These are phyloP conservation scores for Xylaria cubensis DNA, from an alignment of 495 filamentous ascomycete species.

Conservation along the genomic window DNA sequence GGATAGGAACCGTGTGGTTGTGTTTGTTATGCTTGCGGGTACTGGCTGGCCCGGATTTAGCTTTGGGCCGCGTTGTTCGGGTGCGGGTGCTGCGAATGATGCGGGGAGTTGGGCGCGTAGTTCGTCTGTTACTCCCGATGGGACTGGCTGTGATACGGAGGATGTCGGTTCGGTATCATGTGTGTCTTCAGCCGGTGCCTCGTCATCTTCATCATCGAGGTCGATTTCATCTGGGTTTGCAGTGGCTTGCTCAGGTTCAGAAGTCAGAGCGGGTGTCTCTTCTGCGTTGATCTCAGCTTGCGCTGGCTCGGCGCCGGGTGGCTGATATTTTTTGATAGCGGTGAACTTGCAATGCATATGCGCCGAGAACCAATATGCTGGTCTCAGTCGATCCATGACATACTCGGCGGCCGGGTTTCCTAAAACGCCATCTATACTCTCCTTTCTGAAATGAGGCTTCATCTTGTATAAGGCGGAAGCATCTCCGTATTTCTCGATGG, in stretches of 20 bases:
- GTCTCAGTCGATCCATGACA: constrained; percentile 80
- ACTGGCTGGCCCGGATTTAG: constrained; percentile 53
- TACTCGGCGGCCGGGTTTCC: constrained; percentile 79
- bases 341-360: constrained; percentile 89
- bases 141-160: constrained; percentile 19
- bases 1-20: constrained; percentile 81
- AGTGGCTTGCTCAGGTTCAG: constrained; percentile 6
- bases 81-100: constrained; percentile 56
- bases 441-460: constrained; percentile 75
- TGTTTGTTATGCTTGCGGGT: constrained; percentile 68
- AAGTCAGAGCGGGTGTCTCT: not conserved
- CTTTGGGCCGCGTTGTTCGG: constrained; percentile 29
- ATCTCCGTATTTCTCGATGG: constrained; percentile 78
- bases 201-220: constrained; percentile 55
- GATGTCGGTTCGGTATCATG: not conserved
- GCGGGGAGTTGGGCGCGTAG: constrained; percentile 72
- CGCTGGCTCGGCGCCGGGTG: constrained; percentile 31
- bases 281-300: constrained; percentile 5
- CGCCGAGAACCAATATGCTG: constrained; percentile 90
- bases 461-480: constrained; percentile 63
- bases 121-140: constrained; percentile 56
- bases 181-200: not conserved
- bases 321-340: constrained; percentile 70
- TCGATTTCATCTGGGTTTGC: constrained; percentile 61
- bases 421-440: constrained; percentile 73